Conservation (phyloP, 306 rosid species). For the Rubus parviflorus region DNA sequence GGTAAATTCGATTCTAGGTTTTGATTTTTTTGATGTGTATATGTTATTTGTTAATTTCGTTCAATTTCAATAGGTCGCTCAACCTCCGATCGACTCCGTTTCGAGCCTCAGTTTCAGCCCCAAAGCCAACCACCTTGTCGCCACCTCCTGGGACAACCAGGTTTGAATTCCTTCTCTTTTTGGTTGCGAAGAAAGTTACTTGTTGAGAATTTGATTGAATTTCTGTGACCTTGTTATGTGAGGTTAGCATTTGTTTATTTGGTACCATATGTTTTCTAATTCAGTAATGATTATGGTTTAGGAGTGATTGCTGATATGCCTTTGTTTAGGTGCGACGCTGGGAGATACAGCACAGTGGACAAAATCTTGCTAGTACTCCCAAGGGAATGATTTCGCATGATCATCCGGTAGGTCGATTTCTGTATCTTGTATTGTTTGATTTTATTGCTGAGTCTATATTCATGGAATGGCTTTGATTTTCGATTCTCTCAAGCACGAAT, state of each 20-base stretch:
- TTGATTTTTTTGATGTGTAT: background rate
- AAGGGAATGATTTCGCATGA: constrained; percentile 82
- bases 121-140: constrained; percentile 70
- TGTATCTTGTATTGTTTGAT: background rate
- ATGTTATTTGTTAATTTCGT: background rate
- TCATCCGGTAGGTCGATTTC: constrained; percentile 49
- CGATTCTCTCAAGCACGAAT: background rate
- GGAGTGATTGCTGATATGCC: too few relatives aligned
- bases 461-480: background rate
- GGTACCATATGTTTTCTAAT: too few relatives aligned
- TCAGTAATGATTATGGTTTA: background rate
- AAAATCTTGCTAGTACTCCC: constrained; percentile 52
- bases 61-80: constrained; percentile 51
- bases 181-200: too few relatives aligned
- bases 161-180: constrained; percentile 22
- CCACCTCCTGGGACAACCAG: constrained; percentile 94
- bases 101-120: constrained; percentile 74
- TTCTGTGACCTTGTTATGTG: too few relatives aligned
- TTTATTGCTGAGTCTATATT: background rate
- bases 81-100: constrained; percentile 73
- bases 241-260: background rate
- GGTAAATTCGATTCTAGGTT: background rate
- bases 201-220: background rate
- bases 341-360: constrained; percentile 67
- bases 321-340: constrained; percentile 66